Base-by-base conservation (phyloP, 495 filamentous ascomycete genomes). In the Aspergillus cristatus region DNA sequence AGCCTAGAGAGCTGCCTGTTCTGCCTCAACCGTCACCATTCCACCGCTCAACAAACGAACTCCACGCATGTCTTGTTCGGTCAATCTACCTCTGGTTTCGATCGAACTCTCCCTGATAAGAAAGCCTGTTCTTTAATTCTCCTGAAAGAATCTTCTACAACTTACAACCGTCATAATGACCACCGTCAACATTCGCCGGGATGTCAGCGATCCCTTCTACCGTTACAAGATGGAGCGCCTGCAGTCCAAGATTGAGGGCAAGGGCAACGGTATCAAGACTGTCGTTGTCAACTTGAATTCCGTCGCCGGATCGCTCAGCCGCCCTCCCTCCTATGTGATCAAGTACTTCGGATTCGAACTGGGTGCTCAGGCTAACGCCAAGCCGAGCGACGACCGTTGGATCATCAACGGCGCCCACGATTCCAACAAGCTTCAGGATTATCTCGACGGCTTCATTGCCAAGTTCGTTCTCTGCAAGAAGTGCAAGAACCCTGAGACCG, bases 261-360 rank as follows among this genome's bases (percentile, higher is more conserved):
- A 98, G 69, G 91, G 91, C 42, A 98, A 98, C 61, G 82, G 91
- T 54, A 86, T 88, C 70, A 93, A 95, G 60, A 91, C 86, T 50
- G 86, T 94, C 56, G 81, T 98, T 52, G 87, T 91, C 78, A 98
- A 98, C 66, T 63, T 98, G 52, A 86, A 82, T 77, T 93, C 88
- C 62, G 88, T 98, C 51, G 86, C 91, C 50, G 71, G 83, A 51
- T 94, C 89, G 34, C 76, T 98, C 47, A 86, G 84, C 52, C 91
- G 91, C 55, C 88, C 89, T 45, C 85, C 90, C 40, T 72, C 84
- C 47, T 94, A 95, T 55, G 78, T 98, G 53, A 96, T 98, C 80
- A 98, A 98, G 70, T 98, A 95, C 74, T 98, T 98, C 57, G 91
- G 93, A 43, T 98, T 98, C 55, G 91, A 98, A 65, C 79, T 98